Evolutionary conservation across 257 asterid genomes (phyloP), one percentile per base, ranked within the genome.

Genomic region (Prunella vulgaris): DNA sequence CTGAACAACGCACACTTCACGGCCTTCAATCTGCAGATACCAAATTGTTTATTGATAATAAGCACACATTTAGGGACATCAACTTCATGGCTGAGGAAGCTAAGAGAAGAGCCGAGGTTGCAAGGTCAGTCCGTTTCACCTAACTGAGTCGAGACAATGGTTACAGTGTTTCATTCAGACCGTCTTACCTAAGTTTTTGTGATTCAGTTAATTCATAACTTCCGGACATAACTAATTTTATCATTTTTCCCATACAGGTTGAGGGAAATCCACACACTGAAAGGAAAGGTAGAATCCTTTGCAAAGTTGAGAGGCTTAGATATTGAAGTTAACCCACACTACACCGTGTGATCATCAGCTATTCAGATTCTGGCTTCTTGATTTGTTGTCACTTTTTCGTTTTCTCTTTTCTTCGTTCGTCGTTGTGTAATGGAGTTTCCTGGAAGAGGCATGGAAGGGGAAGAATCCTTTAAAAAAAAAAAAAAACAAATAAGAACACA

Each of bases 21-120:
- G 90, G 92, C 5, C 90, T 88, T 60, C 94, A 80, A 59, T 56
- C 81, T 0, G 69, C 48, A 1, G 87, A 84, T 13, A 37, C 84
- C 14, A 75, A 71, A 58, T 35, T 40, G 64, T 75, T 74, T 15
- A 46, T 72, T 7, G 85, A 83, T 4, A 84, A 83, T 5, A 84
- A 71, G 58, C 70, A 77, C 30, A 73, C 74, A n/a, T 84, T 82
- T 62, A 75, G 71, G 54, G 93, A 82, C 12, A 76, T 86, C 60
- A 86, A 73, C 59, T 10, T 78, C 14, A 80, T 82, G 85, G 93
- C 93, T 12, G 92, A 86, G 64, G 89, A 86, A 72, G 86, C 92
- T 60, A 80, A 75, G 69, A 60, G 84, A 20, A 87, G 92, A 0
- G 92, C 92, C 2, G 92, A 86, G 78, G 78, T 86, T 65, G 78